Evolutionary conservation across 1,284 basidiomycete genomes (phyloP).

Genomic region (Ceratobasidium sp.): DNA sequence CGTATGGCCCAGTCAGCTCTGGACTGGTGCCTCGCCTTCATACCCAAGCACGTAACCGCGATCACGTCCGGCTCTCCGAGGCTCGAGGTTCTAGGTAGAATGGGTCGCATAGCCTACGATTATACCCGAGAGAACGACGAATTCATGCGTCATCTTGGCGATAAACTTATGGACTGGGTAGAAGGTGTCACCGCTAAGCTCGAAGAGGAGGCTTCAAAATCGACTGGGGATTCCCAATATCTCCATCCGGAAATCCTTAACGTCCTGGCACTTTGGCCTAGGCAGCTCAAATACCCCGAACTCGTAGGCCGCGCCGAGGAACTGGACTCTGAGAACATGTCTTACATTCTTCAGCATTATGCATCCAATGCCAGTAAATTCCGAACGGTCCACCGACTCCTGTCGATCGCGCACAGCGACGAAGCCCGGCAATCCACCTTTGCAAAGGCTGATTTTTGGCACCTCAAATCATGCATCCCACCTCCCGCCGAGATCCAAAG

Average conservation of each 20-base stretch:
- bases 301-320: slow-evolving; percentile 24
- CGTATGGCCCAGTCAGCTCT: slow-evolving; percentile 74
- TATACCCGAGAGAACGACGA: slow-evolving; percentile 51
- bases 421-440: slow-evolving; percentile 57
- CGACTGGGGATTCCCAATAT: slow-evolving; percentile 47
- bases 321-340: slow-evolving; percentile 32
- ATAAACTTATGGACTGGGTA: slow-evolving; percentile 65
- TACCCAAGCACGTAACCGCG: slow-evolving; percentile 45
- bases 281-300: slow-evolving; percentile 43
- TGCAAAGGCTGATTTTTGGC: slow-evolving; percentile 75
- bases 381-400: slow-evolving; percentile 68
- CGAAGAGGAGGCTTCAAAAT: slow-evolving; percentile 39
- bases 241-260: slow-evolving; percentile 57
- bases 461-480: slow-evolving; percentile 76
- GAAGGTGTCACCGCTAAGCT: slow-evolving; percentile 60
- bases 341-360: slow-evolving; percentile 18
- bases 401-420: slow-evolving; percentile 53
- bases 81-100: slow-evolving; percentile 69
- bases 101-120: slow-evolving; percentile 64
- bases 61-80: slow-evolving; percentile 60
- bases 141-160: slow-evolving; percentile 51
- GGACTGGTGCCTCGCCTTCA: slow-evolving; percentile 58
- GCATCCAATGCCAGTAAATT: slow-evolving; percentile 68
- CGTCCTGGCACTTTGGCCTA: slow-evolving; percentile 75
- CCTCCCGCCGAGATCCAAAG: slow-evolving; percentile 57